Evolutionary conservation across 352 stramenopile genomes (phyloP).

Genomic region (Globisporangium viniferum): DNA sequence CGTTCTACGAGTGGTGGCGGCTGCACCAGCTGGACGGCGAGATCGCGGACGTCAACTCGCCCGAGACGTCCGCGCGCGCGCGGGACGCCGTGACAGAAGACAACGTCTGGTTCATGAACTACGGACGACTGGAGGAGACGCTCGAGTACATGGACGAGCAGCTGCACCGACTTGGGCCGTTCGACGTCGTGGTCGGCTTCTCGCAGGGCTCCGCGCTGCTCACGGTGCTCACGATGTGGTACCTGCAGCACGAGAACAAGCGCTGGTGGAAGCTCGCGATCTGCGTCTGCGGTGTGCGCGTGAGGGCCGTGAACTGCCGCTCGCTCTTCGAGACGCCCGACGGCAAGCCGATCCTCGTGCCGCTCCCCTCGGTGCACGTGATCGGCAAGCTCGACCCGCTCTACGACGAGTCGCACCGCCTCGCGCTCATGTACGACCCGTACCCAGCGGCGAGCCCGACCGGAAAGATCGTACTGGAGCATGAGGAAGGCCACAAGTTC

Average conservation of each 20-base stretch:
- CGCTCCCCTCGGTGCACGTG: slow-evolving; percentile 30
- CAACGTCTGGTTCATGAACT: slow-evolving; percentile 20
- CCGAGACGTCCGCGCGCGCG: background rate
- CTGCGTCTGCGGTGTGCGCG: slow-evolving; percentile 29
- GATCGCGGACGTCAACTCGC: slow-evolving; percentile 1
- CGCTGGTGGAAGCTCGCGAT: slow-evolving; percentile 37
- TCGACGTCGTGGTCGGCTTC: slow-evolving; percentile 48
- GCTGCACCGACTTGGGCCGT: slow-evolving; percentile 27
- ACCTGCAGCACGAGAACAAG: slow-evolving; percentile 23
- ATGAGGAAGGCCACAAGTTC: slow-evolving; percentile 45
- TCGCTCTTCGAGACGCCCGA: slow-evolving; percentile 16
- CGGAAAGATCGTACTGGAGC: slow-evolving; percentile 29
- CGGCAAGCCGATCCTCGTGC: slow-evolving; percentile 10
- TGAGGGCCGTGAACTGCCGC: slow-evolving; percentile 5
- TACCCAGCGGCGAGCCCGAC: slow-evolving; percentile 16
- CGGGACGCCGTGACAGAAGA: slow-evolving; percentile 17
- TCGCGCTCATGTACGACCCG: slow-evolving; percentile 25
- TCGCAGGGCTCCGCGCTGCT: slow-evolving; percentile 42
- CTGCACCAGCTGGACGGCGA: slow-evolving; percentile 5
- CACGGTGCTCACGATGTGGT: slow-evolving; percentile 30
- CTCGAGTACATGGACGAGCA: slow-evolving; percentile 34
- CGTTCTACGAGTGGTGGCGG: slow-evolving; percentile 44
- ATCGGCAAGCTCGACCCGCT: slow-evolving; percentile 24
- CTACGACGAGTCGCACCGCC: slow-evolving; percentile 18
- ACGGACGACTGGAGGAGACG: slow-evolving; percentile 26